A percentile compares a stretch with the other conserved stretches of the same genome.
Conservation (phyloP, 2,329 filamentous ascomycete genomes). For the Ascochyta rabiei region DNA sequence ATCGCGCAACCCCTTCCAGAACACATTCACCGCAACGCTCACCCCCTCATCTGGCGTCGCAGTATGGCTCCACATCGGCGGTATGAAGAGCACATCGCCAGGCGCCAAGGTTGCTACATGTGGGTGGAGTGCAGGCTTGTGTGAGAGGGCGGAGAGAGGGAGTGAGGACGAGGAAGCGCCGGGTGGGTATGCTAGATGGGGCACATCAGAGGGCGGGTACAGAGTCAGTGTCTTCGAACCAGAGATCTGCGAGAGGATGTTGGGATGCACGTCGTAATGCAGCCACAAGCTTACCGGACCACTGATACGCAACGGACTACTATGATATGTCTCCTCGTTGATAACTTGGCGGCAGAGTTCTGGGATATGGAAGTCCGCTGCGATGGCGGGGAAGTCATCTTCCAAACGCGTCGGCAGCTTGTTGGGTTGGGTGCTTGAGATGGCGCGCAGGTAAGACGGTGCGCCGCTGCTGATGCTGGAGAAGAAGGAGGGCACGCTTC, state of each 20-base stretch:
- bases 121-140: constrained; percentile 52
- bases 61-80: constrained; percentile 84
- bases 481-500: constrained; percentile 71
- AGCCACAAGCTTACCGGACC: constrained; percentile 87
- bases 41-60: constrained; percentile 59
- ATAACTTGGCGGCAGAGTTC: constrained; percentile 57
- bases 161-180: constrained; percentile 81
- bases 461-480: constrained; percentile 62
- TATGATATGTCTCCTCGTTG: constrained; percentile 64
- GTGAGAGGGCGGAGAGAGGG: constrained; percentile 47
- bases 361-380: constrained; percentile 73
- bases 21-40: constrained; percentile 86
- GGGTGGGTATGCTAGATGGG: constrained; percentile 70
- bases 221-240: constrained; percentile 76
- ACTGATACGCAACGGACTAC: constrained; percentile 79
- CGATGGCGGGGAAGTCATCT: constrained; percentile 73
- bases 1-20: constrained; percentile 73
- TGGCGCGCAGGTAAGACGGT: constrained; percentile 76
- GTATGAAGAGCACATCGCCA: constrained; percentile 81
- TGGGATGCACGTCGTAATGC: constrained; percentile 90
- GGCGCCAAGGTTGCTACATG: constrained; percentile 69
- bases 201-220: constrained; percentile 79
- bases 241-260: constrained; percentile 79
- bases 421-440: constrained; percentile 72
- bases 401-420: constrained; percentile 72